Evolutionary conservation across 495 filamentous ascomycete genomes (phyloP).

Genomic region (Hypoxylon fuscum): DNA sequence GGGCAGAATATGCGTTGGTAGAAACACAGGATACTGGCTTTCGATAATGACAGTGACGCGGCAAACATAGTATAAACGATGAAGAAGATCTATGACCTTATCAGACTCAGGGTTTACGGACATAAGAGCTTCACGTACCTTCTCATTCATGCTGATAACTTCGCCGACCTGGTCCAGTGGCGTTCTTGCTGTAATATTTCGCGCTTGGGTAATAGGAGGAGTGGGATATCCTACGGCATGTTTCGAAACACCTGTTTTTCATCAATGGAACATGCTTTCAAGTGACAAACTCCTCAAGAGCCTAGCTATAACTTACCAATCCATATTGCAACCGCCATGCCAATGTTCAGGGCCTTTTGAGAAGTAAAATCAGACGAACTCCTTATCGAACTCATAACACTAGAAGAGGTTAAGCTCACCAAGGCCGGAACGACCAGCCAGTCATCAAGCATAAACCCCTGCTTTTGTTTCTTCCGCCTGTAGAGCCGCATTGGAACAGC

Average conservation of each 20-base stretch:
- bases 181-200: not conserved
- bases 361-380: not conserved
- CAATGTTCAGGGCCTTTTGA: not conserved
- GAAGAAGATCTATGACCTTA: not conserved
- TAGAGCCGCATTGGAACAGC: not conserved
- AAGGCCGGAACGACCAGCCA: not conserved
- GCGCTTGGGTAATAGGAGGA: not conserved
- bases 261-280: not conserved
- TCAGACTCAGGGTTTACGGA: not conserved
- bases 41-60: not conserved
- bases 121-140: not conserved
- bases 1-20: not conserved
- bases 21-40: not conserved
- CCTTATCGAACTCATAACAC: too few species aligned
- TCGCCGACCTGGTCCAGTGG: not conserved
- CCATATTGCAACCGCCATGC: not conserved
- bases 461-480: not conserved
- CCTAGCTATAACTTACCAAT: not conserved
- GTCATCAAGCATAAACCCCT: not conserved
- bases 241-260: not conserved
- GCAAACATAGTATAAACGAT: not conserved
- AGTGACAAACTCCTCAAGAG: not conserved
- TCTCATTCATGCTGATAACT: not conserved
- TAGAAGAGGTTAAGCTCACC: not conserved
- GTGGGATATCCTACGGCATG: not conserved